Evolutionary conservation across 495 filamentous ascomycete genomes (phyloP), one percentile per base, ranked within the genome.

Genomic region (Penicillium salamii): DNA sequence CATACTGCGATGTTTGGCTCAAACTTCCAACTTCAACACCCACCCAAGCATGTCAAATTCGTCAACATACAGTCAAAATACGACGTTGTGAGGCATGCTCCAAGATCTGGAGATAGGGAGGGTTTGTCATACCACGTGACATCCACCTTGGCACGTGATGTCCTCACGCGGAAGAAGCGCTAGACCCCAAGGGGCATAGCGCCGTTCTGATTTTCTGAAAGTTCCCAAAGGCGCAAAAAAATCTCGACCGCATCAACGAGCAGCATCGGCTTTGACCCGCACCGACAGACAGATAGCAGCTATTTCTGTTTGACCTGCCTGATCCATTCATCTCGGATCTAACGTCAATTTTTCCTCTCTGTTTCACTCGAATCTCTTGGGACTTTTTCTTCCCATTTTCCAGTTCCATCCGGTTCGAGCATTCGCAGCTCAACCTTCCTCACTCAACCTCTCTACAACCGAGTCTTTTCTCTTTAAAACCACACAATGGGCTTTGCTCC

Each of bases 161-260:
- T 49, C 23, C 47, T 47, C 47, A 52, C 49, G 48, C 48, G 31
- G 29, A 38, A 42, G n/a, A 37, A 14, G 23, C 46, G 42, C 71
- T 72, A 72, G 36, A 40, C 64, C 38, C 0, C 9, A 40, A 40
- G 11, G 6, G 45, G 54, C 17, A 54, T 76, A 76, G 72, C 65
- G 70, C 40, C 7, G 26, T 66, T 61, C 63, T 67, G 66, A 70
- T 73, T 74, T 76, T 74, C 70, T 57, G 65, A 71, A 72, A 69
- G 66, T 67, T 68, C 63, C 61, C 59, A 63, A 64, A 67, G 64
- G 62, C 65, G 52, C 53, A 67, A 70, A 71, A 70, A 72, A 74
- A 67, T 68, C 69, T 73, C 66, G 66, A 70, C 67, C 59, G 66
- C 63, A 68, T 65, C 69, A 67, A 72, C 70, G 58, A 71, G 63